Percentiles rank a stretch among this genome's conserved stretches.
Conservation (phyloP, 2,329 filamentous ascomycete species). For the Aspergillus sclerotialis region DNA sequence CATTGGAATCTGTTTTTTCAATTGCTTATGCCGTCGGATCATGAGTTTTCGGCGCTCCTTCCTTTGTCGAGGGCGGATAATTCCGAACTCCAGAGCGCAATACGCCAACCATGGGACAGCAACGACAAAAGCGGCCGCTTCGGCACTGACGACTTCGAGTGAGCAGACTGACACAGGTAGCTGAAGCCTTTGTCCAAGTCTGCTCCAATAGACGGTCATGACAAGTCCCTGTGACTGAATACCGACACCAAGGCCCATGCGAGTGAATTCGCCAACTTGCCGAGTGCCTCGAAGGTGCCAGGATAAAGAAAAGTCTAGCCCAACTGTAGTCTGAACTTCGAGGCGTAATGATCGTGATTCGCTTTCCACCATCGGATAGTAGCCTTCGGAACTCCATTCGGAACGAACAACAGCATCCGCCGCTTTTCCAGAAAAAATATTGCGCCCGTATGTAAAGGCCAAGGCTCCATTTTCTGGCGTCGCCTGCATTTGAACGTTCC, state of each 20-base stretch:
- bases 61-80: conserved; percentile 32
- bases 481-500: conserved; percentile 24
- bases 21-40: conserved; percentile 28
- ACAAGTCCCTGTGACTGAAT: conserved; percentile 30
- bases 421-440: conserved; percentile 29
- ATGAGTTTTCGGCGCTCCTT: conserved; percentile 27
- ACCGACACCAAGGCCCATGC: conserved; percentile 33
- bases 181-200: conserved; percentile 34
- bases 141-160: conserved; percentile 23
- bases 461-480: conserved; percentile 23
- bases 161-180: conserved; percentile 34
- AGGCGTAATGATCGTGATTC: conserved; percentile 28
- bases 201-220: conserved; percentile 33
- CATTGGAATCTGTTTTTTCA: conserved; percentile 29
- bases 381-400: conserved; percentile 36
- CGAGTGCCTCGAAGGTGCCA: conserved; percentile 32
- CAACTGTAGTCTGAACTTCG: conserved; percentile 22
- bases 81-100: conserved; percentile 35
- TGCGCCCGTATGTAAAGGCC: conserved; percentile 28
- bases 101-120: conserved; percentile 35
- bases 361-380: conserved; percentile 24
- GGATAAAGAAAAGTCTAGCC: conserved; percentile 19
- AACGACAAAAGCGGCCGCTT: conserved; percentile 28
- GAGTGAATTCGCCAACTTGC: conserved; percentile 30
- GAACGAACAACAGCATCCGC: conserved; percentile 25